These are phyloP conservation scores for Trichoderma pleuroti DNA, from an alignment of 2,329 filamentous ascomycete genomes.

Conservation along the genomic window DNA sequence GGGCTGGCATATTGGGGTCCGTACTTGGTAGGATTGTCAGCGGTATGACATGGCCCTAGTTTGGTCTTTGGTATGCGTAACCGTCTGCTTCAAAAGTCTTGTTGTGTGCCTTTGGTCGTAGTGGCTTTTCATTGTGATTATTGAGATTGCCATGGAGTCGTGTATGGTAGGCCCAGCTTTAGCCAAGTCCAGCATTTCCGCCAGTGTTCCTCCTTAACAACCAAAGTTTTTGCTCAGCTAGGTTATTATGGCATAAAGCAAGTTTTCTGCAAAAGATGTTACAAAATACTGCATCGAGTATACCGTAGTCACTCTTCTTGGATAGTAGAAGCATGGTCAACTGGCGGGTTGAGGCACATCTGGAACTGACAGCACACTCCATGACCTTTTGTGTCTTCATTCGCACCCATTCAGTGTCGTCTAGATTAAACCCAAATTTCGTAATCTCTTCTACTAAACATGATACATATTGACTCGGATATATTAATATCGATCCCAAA, in stretches of 20 bases:
- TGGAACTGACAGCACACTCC: neutral
- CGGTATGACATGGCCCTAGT: neutral
- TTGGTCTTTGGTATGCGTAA: neutral
- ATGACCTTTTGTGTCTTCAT: neutral
- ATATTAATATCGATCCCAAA: neutral
- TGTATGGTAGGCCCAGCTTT: neutral
- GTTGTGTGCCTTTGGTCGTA: accelerated
- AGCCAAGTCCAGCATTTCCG: neutral
- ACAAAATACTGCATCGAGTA: neutral
- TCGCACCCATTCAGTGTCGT: neutral
- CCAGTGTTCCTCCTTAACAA: neutral
- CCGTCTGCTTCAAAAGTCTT: neutral
- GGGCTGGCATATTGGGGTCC: neutral
- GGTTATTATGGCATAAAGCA: neutral
- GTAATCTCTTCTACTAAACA: too few species aligned
- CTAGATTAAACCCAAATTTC: neutral
- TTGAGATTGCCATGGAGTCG: neutral
- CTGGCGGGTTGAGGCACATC: neutral
- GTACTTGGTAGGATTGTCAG: neutral
- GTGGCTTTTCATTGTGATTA: neutral
- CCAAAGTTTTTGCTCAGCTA: accelerated
- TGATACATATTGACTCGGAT: neutral
- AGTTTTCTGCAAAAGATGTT: neutral
- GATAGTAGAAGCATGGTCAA: neutral
- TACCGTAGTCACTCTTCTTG: neutral